Base-by-base conservation (phyloP, 1,284 basidiomycete genomes). In the Sanghuangporus sanghuang region DNA sequence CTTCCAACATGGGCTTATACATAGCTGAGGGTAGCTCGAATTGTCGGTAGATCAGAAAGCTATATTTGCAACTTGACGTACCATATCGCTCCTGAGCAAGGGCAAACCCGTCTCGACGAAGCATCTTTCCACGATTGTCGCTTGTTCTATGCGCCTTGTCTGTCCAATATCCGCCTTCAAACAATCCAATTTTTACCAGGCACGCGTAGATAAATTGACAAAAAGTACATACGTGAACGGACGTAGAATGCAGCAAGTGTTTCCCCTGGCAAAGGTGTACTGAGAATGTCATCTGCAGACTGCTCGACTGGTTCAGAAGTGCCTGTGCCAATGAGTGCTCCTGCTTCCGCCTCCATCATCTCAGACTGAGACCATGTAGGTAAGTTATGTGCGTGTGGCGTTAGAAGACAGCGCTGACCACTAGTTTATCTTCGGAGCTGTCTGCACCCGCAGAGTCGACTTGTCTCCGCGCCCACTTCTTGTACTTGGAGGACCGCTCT, bases 261-360 rank as follows among this genome's bases (percentile, higher is more conserved):
- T 73, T 97, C 95, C n/a, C 93, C 93, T 0, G 94, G 93, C 6
- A 90, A 79, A 0, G 95, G 95, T 0, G 94, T 96, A 64, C 89
- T 90, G 50, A 93, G 72, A 0, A 85, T 74, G 67, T 95, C 93
- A 69, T 93, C 92, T 0, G 83, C 78, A 0, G 89, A 85, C 2
- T 85, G 78, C 0, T 79, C 78, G 2, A 79, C 73, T 67, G 39
- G 12, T 38, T 57, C 49, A 6, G 21, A 44, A 11, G 52, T 6
- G 42, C 92, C 89, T 70, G 90, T 87, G 8, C 88, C 90, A 79
- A 92, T 84, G 72, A 95, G 93, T 0, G 79, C 82, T 0, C 83
- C 80, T 0, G 91, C 92, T 70, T 85, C 77, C 12, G 77, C 75
- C 0, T 86, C 81, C 16, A 95, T 71, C 27, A 95, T 71, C 27